Base-by-base conservation (phyloP, 208 protist genomes). In the Crithidia sp. region DNA sequence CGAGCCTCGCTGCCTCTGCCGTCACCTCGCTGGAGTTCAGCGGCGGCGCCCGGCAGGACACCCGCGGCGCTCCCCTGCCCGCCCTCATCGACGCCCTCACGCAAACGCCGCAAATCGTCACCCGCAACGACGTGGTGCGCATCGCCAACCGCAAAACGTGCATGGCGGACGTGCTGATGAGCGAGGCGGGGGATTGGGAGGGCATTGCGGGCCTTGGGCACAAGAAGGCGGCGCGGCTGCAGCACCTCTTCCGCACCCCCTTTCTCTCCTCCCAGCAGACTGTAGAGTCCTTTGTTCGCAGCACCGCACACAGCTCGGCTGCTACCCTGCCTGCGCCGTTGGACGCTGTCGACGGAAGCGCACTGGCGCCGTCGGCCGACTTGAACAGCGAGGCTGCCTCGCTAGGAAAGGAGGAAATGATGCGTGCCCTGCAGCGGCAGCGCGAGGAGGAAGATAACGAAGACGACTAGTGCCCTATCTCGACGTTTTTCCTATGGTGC, bases 21-120 rank as follows among this genome's bases (percentile, higher is more conserved):
- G 67, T 81, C 37, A 60, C 65, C 28, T 90, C 84, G 28, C 60
- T 88, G 12, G 76, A 90, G 68, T 90, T 84, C 73, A 74, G 58
- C n/a, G 57, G 40, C 17, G 10, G 58, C 14, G 43, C 60, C 13
- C 14, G 10, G 16, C 6, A 40, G 7, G 64, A 49, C 50, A 77
- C 76, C n/a, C 74, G 79, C 12, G 79, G 66, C 8, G 76, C 85
- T 9, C 82, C 83, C 4, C 59, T 90, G 53, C 78, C 83, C 3
- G 43, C 84, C 2, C 80, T 92, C 49, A 87, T 91, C 67, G 82
- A 90, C 12, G 87, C 87, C 10, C 79, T 94, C 28, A 92, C 89
- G 12, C 89, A 94, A 70, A 89, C 87, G 2, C 89, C 89, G 14
- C 87, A 90, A 49, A 76, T 94, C 28, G 79, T 94, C 52, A 84